Conservation (phyloP, 129 eudicot genomes). For the Helianthus annuus region HanXRQr2.0-SUNRISE NC_035439.2:133573625-133574124, state of each 20-base stretch:
- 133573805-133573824: constrained; percentile 98
- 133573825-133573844: constrained; percentile 93
- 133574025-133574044: neutral
- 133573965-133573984: constrained; percentile 80
- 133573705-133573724: constrained; percentile 4
- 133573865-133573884: neutral
- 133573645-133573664: constrained; percentile 39
- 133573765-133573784: constrained; percentile 98
- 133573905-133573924: constrained; percentile 10
- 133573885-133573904: neutral
- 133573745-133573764: neutral
- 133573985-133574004: constrained; percentile 97
- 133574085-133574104: neutral
- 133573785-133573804: constrained; percentile 96
- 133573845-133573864: constrained; percentile 86
- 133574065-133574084: neutral
- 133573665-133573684: constrained; percentile 68
- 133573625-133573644: constrained; percentile 45
- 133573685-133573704: constrained; percentile 64
- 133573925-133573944: constrained; percentile 62
- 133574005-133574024: constrained; percentile 60
- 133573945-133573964: constrained; percentile 78
- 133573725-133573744: constrained; percentile 7
- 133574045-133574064: neutral
- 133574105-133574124: constrained; percentile 63